These are phyloP conservation scores for Boletus edulis DNA, from an alignment of 768 basidiomycete species.

Conservation along the genomic window DNA sequence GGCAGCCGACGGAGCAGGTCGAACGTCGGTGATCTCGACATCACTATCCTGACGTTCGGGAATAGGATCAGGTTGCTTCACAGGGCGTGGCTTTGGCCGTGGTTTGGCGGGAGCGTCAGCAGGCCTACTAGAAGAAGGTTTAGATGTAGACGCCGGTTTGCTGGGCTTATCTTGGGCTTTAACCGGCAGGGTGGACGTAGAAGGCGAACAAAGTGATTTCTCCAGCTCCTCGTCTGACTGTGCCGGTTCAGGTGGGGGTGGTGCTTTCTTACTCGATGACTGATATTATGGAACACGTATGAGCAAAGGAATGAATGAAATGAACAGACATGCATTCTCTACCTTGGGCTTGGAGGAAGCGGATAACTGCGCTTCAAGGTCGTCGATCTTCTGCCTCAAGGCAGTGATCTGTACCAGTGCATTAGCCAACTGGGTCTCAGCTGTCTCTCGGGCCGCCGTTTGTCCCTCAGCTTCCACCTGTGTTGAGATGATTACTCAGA, in stretches of 20 bases:
- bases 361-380: constrained; percentile 45
- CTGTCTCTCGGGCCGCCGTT: constrained; percentile 35
- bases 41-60: constrained; percentile 29
- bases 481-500: background rate
- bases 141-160: constrained; percentile 13
- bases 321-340: background rate
- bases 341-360: constrained; percentile 33
- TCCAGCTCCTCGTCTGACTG: constrained; percentile 27
- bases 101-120: constrained; percentile 19
- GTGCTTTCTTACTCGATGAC: constrained; percentile 11
- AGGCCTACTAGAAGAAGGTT: constrained; percentile 17
- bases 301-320: constrained; percentile 11
- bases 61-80: constrained; percentile 16
- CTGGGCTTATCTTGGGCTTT: constrained; percentile 18
- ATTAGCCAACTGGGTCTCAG: constrained; percentile 34
- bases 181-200: constrained; percentile 8
- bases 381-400: constrained; percentile 40
- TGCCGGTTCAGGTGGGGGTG: constrained; percentile 3
- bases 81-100: constrained; percentile 22
- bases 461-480: constrained; percentile 41
- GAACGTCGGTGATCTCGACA: constrained; percentile 25
- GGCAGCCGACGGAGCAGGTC: constrained; percentile 12
- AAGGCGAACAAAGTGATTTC: constrained; percentile 9
- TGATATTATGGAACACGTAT: constrained; percentile 1
- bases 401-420: constrained; percentile 24